phyloP scores from a whole-genome alignment of 208 protist species.

The Crithidia bombi region DNA sequence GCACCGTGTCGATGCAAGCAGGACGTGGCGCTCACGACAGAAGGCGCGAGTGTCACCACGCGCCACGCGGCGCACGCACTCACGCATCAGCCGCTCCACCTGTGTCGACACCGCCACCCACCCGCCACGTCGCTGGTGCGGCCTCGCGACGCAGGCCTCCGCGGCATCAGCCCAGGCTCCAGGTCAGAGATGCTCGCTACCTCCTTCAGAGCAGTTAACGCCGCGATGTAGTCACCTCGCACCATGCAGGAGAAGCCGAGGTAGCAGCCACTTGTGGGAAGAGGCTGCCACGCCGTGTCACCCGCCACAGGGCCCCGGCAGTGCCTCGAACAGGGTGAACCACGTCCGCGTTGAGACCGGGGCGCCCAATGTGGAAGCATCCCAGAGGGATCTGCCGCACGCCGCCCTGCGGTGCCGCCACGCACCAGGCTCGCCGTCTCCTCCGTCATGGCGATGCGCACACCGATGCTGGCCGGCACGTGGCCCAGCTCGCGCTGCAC shows the following conservation, averaged over 20 bases:
- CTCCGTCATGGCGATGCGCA: slow-evolving; percentile 42
- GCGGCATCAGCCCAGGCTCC: slow-evolving; percentile 24
- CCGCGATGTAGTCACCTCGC: slow-evolving; percentile 38
- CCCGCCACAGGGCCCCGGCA: slow-evolving; percentile 18
- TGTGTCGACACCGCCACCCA: slow-evolving; percentile 24
- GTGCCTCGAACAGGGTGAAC: slow-evolving; percentile 39
- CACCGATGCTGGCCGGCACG: slow-evolving; percentile 32
- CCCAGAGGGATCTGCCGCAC: slow-evolving; percentile 5
- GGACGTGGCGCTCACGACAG: not conserved
- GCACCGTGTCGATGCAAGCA: slow-evolving; percentile 13
- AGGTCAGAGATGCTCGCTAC: slow-evolving; percentile 28
- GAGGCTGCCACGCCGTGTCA: slow-evolving; percentile 32
- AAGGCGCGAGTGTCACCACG: not conserved
- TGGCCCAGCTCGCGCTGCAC: slow-evolving; percentile 32
- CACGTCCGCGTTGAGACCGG: slow-evolving; percentile 19
- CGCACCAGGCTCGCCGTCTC: slow-evolving; percentile 48
- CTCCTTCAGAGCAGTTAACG: slow-evolving; percentile 31
- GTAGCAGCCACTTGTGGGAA: slow-evolving; percentile 21
- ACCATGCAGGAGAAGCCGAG: slow-evolving; percentile 48
- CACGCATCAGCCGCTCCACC: slow-evolving; percentile 30
- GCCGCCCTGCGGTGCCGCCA: not conserved
- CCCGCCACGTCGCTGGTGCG: slow-evolving; percentile 11
- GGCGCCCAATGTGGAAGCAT: not conserved
- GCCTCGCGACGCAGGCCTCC: slow-evolving; percentile 23
- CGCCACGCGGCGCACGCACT: slow-evolving; percentile 25